Evolutionary conservation across 257 asterid genomes (phyloP).

Genomic region (Primulina huaijiensis): DNA sequence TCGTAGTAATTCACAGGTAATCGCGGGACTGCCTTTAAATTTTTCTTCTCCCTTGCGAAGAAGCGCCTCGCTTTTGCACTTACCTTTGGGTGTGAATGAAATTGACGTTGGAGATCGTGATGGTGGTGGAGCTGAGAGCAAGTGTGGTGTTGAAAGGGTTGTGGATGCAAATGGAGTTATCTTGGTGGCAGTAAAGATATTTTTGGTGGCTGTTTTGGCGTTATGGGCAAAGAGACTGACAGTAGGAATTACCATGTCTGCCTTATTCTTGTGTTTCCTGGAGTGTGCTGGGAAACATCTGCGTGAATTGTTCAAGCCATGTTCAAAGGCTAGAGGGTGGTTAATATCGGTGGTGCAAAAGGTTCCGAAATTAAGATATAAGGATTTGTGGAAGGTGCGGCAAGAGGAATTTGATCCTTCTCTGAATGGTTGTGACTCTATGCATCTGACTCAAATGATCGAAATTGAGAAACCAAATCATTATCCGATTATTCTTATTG

Average conservation of each 20-base stretch:
- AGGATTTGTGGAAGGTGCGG: conserved; percentile 1
- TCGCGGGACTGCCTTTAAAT: conserved; percentile 10
- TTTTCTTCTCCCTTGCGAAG: conserved; percentile 19
- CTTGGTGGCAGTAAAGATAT: conserved; percentile 37
- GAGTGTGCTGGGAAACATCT: conserved; percentile 43
- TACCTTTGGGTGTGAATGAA: conserved; percentile 2
- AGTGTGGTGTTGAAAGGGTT: conserved; percentile 12
- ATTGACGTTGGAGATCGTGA: conserved; percentile 11
- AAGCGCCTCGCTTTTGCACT: background rate
- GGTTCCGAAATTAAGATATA: conserved; percentile 10
- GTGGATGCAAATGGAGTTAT: conserved; percentile 33
- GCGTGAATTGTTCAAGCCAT: conserved; percentile 23
- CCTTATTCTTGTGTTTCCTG: conserved; percentile 48
- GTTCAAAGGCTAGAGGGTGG: conserved; percentile 22
- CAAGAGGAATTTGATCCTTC: conserved; percentile 16
- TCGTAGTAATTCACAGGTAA: conserved; percentile 16
- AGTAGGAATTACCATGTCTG: conserved; percentile 64
- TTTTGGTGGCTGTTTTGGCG: conserved; percentile 59
- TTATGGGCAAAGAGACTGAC: conserved; percentile 55
- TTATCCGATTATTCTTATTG: background rate
- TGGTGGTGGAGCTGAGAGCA: conserved; percentile 7
- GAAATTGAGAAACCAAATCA: conserved; percentile 19
- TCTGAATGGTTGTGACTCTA: conserved; percentile 11
- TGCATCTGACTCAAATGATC: conserved; percentile 25
- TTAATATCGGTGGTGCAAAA: background rate